Percentiles rank a stretch among this genome's conserved stretches.
Evolutionary conservation across 441 rosid genomes (phyloP).

Genomic region (Capsella rubella): DNA sequence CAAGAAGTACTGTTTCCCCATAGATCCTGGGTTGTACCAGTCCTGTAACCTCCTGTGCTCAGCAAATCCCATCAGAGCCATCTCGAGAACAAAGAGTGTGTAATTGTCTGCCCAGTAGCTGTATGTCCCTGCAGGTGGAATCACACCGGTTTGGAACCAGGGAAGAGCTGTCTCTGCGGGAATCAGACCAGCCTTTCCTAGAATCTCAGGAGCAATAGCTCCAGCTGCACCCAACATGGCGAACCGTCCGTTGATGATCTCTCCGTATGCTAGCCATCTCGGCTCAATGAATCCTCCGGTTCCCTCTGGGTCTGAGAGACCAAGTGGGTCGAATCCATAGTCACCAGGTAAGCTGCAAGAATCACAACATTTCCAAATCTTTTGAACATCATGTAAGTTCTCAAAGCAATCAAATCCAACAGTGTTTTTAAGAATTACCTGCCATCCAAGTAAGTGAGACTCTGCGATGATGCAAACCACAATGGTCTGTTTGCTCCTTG

Average conservation of each 20-base stretch:
- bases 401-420: not conserved
- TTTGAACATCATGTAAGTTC: not conserved
- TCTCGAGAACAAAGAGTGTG: conserved; percentile 80
- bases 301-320: conserved; percentile 98
- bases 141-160: conserved; percentile 93
- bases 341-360: conserved; percentile 87
- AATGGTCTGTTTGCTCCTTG: conserved; percentile 84
- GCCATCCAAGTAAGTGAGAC: conserved; percentile 93
- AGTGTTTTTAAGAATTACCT: conserved; percentile 51
- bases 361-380: conserved; percentile 4
- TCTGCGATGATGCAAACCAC: conserved; percentile 96
- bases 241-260: conserved; percentile 79
- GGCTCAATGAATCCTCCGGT: conserved; percentile 97
- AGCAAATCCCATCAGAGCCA: conserved; percentile 97
- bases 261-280: conserved; percentile 92
- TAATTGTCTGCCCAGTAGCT: conserved; percentile 91
- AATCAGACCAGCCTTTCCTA: conserved; percentile 80
- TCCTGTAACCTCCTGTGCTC: conserved; percentile 97
- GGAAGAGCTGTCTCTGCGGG: conserved; percentile 89
- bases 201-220: conserved; percentile 85
- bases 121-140: conserved; percentile 96
- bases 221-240: conserved; percentile 92
- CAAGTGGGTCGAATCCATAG: conserved; percentile 91
- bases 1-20: conserved; percentile 92
- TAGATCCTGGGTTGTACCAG: conserved; percentile 87